phyloP scores from a whole-genome alignment of 257 asterid species.

The Paulownia fortunei region DNA sequence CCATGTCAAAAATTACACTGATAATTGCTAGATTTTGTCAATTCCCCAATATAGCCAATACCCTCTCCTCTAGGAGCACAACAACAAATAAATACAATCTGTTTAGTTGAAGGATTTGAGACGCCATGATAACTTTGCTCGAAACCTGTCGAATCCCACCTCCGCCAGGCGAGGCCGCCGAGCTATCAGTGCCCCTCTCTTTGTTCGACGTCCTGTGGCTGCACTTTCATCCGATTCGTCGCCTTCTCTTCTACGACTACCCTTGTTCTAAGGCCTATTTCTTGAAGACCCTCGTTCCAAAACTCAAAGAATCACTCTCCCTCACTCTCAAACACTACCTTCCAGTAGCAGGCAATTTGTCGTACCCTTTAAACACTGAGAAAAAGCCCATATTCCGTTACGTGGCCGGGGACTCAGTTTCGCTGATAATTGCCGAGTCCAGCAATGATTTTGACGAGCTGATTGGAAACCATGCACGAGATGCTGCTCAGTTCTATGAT shows the following conservation, averaged over 20 bases:
- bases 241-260: neutral
- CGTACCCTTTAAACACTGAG: neutral
- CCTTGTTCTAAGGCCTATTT: neutral
- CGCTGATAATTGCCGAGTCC: slow-evolving; percentile 33
- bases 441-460: slow-evolving; percentile 31
- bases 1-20: no score
- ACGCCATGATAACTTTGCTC: neutral
- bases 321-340: no score
- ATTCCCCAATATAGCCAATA: no score
- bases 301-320: no score
- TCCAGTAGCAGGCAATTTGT: slow-evolving; percentile 5
- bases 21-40: no score
- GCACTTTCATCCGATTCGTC: neutral
- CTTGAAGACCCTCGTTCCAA: neutral
- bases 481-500: slow-evolving; percentile 38
- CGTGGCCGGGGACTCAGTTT: neutral
- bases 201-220: neutral
- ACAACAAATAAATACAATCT: no score
- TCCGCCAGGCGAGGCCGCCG: neutral
- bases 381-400: neutral
- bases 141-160: neutral
- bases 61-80: no score
- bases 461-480: slow-evolving; percentile 21
- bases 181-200: neutral
- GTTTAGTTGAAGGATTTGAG: no score